A percentile compares a stretch with the other conserved stretches of the same genome.
These are phyloP conservation scores for Penicillium psychrosexuale DNA, from an alignment of 2,329 filamentous ascomycete species.

Conservation along the genomic window DNA sequence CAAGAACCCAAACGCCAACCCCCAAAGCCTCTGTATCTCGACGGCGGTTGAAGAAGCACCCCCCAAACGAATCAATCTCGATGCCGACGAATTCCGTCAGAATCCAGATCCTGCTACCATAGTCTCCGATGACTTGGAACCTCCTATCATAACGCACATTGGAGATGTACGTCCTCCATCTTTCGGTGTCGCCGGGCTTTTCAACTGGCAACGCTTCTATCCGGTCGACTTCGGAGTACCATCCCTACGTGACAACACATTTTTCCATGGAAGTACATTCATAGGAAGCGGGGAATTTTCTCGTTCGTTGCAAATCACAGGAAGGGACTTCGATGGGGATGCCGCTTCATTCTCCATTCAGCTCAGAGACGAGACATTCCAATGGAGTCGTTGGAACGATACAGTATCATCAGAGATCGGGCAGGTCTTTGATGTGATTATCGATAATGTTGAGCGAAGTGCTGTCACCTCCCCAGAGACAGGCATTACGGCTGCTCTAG, in stretches of 20 bases:
- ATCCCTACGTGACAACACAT: slow-evolving; percentile 51
- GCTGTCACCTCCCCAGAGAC: slow-evolving; percentile 1
- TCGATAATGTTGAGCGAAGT: slow-evolving; percentile 20
- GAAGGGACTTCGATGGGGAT: slow-evolving; percentile 45
- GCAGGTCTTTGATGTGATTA: slow-evolving; percentile 35
- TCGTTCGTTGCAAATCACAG: slow-evolving; percentile 41
- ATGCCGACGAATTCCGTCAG: slow-evolving; percentile 34
- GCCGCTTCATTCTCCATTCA: slow-evolving; percentile 41
- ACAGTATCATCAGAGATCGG: slow-evolving; percentile 49
- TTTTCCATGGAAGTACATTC: slow-evolving; percentile 56
- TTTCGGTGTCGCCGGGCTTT: slow-evolving; percentile 42
- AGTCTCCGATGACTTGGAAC: slow-evolving; percentile 21
- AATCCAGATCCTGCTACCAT: slow-evolving; percentile 43
- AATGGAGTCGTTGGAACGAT: slow-evolving; percentile 57
- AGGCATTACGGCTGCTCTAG: slow-evolving; percentile 10
- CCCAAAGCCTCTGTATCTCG: slow-evolving; percentile 11
- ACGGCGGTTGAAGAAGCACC: slow-evolving; percentile 36
- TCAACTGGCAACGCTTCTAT: slow-evolving; percentile 50
- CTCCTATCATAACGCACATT: neutral
- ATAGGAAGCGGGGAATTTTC: slow-evolving; percentile 56
- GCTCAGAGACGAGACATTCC: slow-evolving; percentile 33
- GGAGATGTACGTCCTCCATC: slow-evolving; percentile 17
- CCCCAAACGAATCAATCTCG: slow-evolving; percentile 48
- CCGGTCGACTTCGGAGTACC: slow-evolving; percentile 53
- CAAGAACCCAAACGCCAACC: neutral